A percentile compares a stretch with the other conserved stretches of the same genome.
phyloP scores from a whole-genome alignment of 1,139 yeast genomes.

The Sugiyamaella paludigena region DNA sequence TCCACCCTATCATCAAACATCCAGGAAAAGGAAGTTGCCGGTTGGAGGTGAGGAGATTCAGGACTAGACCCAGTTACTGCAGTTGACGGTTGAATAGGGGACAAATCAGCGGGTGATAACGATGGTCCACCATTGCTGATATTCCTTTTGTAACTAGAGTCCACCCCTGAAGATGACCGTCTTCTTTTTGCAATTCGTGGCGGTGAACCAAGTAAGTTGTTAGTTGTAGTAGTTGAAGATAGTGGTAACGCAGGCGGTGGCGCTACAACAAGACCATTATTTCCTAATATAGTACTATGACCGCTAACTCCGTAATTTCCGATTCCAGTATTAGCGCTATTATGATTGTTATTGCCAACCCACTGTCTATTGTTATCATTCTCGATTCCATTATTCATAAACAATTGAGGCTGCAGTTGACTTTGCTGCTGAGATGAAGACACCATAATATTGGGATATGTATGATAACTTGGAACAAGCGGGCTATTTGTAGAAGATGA shows the following conservation, averaged over 20 bases:
- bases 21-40: constrained; percentile 26
- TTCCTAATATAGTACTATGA: too few relatives aligned
- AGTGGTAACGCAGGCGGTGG: not conserved
- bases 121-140: not conserved
- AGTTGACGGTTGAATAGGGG: not conserved
- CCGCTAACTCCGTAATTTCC: too few relatives aligned
- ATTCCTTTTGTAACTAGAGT: constrained; percentile 1
- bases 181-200: constrained; percentile 1
- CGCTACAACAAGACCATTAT: not conserved
- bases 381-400: not conserved
- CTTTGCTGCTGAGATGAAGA: too few relatives aligned
- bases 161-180: constrained; percentile 5
- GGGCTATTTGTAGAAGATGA: too few relatives aligned
- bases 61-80: constrained; percentile 1
- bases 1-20: constrained; percentile 30
- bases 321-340: too few relatives aligned
- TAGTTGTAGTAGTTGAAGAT: not conserved
- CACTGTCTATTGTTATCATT: too few relatives aligned
- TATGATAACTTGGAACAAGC: too few relatives aligned
- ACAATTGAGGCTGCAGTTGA: not conserved
- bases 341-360: too few relatives aligned
- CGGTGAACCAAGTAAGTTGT: constrained; percentile 1
- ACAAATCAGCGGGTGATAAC: constrained; percentile 1
- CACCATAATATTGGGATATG: too few relatives aligned
- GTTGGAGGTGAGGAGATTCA: constrained; percentile 8